Percentiles rank a stretch among this genome's conserved stretches.
phyloP scores from a whole-genome alignment of 2,329 filamentous ascomycete species.

The Fusarium musae region DNA sequence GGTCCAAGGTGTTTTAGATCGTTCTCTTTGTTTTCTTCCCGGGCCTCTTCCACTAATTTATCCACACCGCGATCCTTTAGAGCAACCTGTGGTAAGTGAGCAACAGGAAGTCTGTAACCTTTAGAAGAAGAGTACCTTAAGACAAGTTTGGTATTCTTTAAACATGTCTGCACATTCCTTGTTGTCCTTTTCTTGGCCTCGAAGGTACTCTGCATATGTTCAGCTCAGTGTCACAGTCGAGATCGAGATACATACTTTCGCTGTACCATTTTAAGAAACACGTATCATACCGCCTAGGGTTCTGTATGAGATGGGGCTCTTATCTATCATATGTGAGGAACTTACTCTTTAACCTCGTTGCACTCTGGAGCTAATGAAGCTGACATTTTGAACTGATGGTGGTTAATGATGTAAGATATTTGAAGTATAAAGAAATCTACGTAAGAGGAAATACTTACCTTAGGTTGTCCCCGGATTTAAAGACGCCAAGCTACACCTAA shows the following conservation, averaged over 20 bases:
- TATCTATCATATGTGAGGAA: neutral
- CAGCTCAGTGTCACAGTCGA: conserved; percentile 21
- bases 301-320: neutral
- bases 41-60: conserved; percentile 88
- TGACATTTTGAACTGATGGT: conserved; percentile 72
- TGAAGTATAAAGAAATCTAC: conserved; percentile 36
- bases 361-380: conserved; percentile 94
- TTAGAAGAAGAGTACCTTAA: conserved; percentile 67
- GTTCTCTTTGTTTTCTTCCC: conserved; percentile 89
- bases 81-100: conserved; percentile 58
- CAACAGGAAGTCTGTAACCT: neutral
- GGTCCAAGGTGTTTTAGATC: conserved; percentile 67
- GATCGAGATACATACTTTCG: conserved; percentile 75
- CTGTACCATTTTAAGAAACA: conserved; percentile 99
- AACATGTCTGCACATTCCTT: conserved; percentile 88
- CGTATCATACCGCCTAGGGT: conserved; percentile 84
- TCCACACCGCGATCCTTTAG: conserved; percentile 92
- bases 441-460: neutral
- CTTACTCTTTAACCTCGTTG: conserved; percentile 94
- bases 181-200: conserved; percentile 83
- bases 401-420: conserved; percentile 28
- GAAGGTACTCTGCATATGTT: conserved; percentile 78
- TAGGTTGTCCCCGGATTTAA: conserved; percentile 1
- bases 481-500: conserved; percentile 19
- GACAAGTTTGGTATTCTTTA: conserved; percentile 86